Evolutionary conservation across 768 basidiomycete genomes (phyloP), one percentile per base, ranked within the genome.

Genomic region (Tubosaeta sp.): DNA sequence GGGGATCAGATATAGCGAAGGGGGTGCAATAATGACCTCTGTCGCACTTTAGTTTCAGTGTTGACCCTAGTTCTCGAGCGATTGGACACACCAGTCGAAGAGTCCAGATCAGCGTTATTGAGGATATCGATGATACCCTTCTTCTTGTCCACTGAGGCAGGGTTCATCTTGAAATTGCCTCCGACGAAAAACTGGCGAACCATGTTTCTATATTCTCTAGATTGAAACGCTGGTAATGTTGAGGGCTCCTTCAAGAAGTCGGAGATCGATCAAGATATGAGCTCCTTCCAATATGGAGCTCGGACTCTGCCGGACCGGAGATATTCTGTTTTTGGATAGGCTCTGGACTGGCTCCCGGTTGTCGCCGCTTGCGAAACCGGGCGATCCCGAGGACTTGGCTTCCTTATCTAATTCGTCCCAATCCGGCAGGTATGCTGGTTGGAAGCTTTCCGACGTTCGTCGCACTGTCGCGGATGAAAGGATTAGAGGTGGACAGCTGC

Each of bases 131-230:
- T 72, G 64, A 99, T 80, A 41, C 74, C 72, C 58, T 74, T 74
- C 70, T 88, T 86, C 60, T 83, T 78, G 57, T 78, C 77, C 57
- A 76, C 76, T 34, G 84, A 80, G 53, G 76, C 75, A 27, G 89
- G 89, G 76, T 97, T 95, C 86, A 98, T 86, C 79, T 97, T 99
- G 83, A 95, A 97, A 81, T 98, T 97, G 29, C 94, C 91, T 57
- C 95, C 95, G 62, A 91, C 93, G 67, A 97, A 95, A 76, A 95
- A 95, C 70, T 83, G 76, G 65, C 92, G 91, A 56, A 85, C 53
- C 89, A 88, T 88, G 53, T 55, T 50, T 55, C 43, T 53, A 32
- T 43, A 59, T 45, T 39, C n/a, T 22, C 1, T 17, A 22, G 32
- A 29, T 19, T 5, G 39, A 14, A 50, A 22, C n/a, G 19, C 31